phyloP scores from a whole-genome alignment of 192 early-diverging fungal species.

The Rhizoclosmatium globosum region DNA sequence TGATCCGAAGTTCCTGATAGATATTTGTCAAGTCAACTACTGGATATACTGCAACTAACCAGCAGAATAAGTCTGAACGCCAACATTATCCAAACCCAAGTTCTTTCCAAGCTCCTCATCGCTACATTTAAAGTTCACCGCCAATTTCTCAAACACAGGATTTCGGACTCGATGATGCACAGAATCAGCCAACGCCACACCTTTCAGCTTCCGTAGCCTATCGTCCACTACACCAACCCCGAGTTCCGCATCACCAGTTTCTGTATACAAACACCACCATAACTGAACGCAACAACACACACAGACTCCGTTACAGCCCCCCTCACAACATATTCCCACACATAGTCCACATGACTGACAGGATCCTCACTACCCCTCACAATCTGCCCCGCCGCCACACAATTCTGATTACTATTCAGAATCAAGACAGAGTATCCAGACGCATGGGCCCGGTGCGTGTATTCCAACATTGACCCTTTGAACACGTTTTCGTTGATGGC shows the following conservation, averaged over 20 bases:
- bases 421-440: slow-evolving; percentile 18
- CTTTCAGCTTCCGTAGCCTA: neutral
- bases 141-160: neutral
- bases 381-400: neutral
- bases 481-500: slow-evolving; percentile 24
- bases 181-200: slow-evolving; percentile 32
- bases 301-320: neutral
- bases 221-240: neutral
- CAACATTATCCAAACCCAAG: neutral
- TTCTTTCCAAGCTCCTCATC: neutral
- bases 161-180: slow-evolving; percentile 7
- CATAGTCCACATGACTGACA: slow-evolving; percentile 15
- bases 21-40: neutral
- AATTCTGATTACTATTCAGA: slow-evolving; percentile 27
- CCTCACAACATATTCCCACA: slow-evolving; percentile 16
- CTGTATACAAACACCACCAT: slow-evolving; percentile 31
- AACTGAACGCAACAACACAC: slow-evolving; percentile 21
- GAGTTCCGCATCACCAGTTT: neutral
- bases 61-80: slow-evolving; percentile 3
- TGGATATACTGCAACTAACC: neutral
- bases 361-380: slow-evolving; percentile 24
- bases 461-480: slow-evolving; percentile 28
- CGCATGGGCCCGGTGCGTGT: slow-evolving; percentile 18
- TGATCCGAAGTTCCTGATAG: slow-evolving; percentile 21
- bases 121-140: slow-evolving; percentile 17